These are phyloP conservation scores for Ustilago bromivora DNA, from an alignment of 1,284 basidiomycete genomes.

Conservation along the genomic window DNA sequence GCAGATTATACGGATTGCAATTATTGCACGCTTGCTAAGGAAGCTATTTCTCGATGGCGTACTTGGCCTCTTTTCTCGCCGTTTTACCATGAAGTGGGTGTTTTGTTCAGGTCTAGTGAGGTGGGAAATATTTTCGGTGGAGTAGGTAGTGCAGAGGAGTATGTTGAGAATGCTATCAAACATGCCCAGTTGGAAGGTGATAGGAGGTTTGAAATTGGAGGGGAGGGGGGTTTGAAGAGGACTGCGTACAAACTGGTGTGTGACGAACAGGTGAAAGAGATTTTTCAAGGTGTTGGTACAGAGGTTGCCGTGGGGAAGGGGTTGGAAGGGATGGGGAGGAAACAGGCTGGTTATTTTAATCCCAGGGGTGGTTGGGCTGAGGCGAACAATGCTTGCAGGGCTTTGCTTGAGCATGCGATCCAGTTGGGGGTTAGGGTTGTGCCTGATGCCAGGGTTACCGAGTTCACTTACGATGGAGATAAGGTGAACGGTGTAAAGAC, in stretches of 20 bases:
- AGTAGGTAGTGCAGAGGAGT: conserved; percentile 22
- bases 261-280: conserved; percentile 23
- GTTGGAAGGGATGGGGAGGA: conserved; percentile 27
- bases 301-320: conserved; percentile 22
- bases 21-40: conserved; percentile 79
- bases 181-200: conserved; percentile 30
- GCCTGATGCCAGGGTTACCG: conserved; percentile 74
- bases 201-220: conserved; percentile 19
- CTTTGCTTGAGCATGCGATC: conserved; percentile 75
- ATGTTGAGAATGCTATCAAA: conserved; percentile 36
- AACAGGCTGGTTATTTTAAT: conserved; percentile 77
- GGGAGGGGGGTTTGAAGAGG: background rate
- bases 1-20: conserved; percentile 69
- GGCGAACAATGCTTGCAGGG: conserved; percentile 77
- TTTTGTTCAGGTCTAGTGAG: conserved; percentile 53
- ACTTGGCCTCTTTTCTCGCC: conserved; percentile 48
- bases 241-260: conserved; percentile 32
- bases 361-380: conserved; percentile 86
- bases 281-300: conserved; percentile 15
- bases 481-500: conserved; percentile 77
- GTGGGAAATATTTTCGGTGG: conserved; percentile 9
- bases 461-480: conserved; percentile 61
- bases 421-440: conserved; percentile 77
- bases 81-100: conserved; percentile 62
- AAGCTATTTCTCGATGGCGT: conserved; percentile 81